phyloP scores from a whole-genome alignment of 73 alveolate species.

The Paramecium sonneborni region DNA sequence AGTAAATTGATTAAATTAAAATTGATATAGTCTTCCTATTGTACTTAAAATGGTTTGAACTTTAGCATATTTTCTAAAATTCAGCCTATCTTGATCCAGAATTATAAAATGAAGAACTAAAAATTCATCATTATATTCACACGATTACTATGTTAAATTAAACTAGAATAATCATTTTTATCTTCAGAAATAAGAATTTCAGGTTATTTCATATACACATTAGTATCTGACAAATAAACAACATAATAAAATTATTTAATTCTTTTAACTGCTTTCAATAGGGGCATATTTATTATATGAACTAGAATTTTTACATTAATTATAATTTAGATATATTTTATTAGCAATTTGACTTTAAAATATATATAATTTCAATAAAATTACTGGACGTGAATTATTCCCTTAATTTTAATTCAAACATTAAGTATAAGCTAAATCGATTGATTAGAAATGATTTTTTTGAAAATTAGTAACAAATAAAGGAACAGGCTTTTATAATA shows the following conservation, averaged over 20 bases:
- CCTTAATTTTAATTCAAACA: neutral
- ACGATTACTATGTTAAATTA: neutral
- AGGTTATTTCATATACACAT: neutral
- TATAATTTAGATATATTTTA: neutral
- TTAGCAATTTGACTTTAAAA: neutral
- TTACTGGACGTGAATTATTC: neutral
- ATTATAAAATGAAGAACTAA: neutral
- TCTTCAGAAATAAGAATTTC: neutral
- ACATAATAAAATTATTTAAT: neutral
- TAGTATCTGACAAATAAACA: neutral
- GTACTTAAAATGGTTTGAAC: neutral
- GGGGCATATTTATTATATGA: neutral
- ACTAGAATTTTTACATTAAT: neutral
- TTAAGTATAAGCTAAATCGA: neutral
- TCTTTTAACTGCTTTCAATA: neutral
- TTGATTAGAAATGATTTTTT: neutral
- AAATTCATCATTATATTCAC: neutral
- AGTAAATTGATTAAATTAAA: neutral
- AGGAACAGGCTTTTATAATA: neutral
- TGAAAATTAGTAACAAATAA: neutral
- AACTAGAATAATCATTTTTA: neutral
- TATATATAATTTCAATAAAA: neutral
- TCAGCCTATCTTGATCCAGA: neutral
- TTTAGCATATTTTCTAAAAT: neutral
- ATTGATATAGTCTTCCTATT: neutral